phyloP scores from a whole-genome alignment of 306 rosid species.

The Alnus glutinosa region DNA sequence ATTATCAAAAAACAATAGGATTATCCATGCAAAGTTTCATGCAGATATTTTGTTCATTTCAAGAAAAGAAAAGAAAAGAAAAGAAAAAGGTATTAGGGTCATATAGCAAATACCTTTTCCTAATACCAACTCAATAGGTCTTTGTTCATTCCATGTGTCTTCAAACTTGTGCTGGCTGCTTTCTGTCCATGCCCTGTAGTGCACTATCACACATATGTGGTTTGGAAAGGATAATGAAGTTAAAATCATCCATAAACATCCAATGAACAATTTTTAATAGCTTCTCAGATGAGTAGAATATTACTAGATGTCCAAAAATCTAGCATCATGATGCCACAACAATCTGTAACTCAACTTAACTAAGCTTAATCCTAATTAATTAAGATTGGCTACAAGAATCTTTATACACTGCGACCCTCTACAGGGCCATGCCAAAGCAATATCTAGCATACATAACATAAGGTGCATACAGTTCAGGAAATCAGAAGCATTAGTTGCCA shows the following conservation, averaged over 20 bases:
- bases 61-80: background rate
- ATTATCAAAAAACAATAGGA: background rate
- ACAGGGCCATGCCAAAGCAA: background rate
- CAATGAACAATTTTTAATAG: conserved; percentile 1
- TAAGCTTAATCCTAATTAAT: background rate
- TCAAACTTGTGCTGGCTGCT: conserved; percentile 87
- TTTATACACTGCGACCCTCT: background rate
- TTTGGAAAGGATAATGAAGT: conserved; percentile 11
- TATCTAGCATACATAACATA: background rate
- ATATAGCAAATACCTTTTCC: conserved; percentile 67
- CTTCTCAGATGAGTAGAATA: conserved; percentile 9
- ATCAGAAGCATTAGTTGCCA: background rate
- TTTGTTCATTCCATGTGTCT: conserved; percentile 89
- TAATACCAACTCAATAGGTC: conserved; percentile 69
- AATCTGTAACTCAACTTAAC: background rate
- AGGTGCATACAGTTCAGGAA: background rate
- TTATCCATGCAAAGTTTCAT: conserved; percentile 6
- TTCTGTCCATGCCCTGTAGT: conserved; percentile 92
- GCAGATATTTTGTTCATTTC: background rate
- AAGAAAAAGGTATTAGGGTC: conserved; percentile 9
- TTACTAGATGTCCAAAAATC: conserved; percentile 14
- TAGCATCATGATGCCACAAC: background rate
- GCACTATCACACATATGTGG: conserved; percentile 52
- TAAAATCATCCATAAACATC: background rate
- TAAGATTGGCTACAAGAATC: background rate